Evolutionary conservation across 2,329 filamentous ascomycete species (phyloP).

Genomic region (Coniella lustricola): DNA sequence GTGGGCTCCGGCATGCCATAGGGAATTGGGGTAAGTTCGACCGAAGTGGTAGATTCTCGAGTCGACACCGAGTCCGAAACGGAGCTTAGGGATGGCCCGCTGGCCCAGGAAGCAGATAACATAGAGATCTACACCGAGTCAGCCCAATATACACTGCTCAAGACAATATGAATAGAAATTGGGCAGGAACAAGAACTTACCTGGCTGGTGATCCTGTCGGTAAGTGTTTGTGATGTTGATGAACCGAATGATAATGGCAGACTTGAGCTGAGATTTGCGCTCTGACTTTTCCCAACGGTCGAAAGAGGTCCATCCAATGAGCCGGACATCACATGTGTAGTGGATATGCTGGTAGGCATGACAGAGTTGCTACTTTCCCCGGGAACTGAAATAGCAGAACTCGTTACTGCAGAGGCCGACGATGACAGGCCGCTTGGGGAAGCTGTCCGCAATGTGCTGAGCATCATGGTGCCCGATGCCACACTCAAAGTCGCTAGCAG

Average conservation of each 20-base stretch:
- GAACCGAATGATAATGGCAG: no score
- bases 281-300: background rate
- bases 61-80: constrained; percentile 3
- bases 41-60: background rate
- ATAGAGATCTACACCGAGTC: no score
- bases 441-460: no score
- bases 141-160: no score
- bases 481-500: background rate
- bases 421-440: background rate
- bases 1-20: background rate
- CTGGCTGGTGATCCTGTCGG: no score
- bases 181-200: no score
- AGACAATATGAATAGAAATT: no score
- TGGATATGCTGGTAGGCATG: background rate
- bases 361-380: background rate
- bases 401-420: background rate
- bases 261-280: no score
- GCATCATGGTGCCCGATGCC: background rate
- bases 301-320: background rate
- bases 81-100: no score
- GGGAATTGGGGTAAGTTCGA: background rate
- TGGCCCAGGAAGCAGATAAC: no score
- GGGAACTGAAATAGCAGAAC: background rate
- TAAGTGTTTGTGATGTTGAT: no score
- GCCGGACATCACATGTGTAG: background rate